phyloP scores from a whole-genome alignment of 2,329 filamentous ascomycete species.

The Epichloe festucae region DNA sequence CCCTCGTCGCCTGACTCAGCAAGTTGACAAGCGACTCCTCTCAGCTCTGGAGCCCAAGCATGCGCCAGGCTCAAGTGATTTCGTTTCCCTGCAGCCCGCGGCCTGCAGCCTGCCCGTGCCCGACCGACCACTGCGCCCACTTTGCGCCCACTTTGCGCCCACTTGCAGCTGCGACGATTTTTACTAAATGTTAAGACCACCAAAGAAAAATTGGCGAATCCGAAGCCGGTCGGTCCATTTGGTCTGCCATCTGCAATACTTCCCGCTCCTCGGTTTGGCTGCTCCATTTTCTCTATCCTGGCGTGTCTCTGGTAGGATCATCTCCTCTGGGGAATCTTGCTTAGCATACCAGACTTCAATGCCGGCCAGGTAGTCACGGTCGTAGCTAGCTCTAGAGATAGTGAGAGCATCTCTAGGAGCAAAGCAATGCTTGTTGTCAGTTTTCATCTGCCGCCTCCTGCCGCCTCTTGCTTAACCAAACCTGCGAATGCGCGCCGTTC shows the following conservation, averaged over 20 bases:
- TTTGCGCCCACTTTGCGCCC: slow-evolving; percentile 9
- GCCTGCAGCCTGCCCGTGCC: no score
- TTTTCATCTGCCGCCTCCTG: slow-evolving; percentile 12
- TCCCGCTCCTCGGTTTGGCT: background rate
- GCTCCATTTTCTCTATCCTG: background rate
- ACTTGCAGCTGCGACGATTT: slow-evolving; percentile 11
- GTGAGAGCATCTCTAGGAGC: slow-evolving; percentile 66
- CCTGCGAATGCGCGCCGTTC: slow-evolving; percentile 3
- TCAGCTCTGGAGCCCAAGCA: no score
- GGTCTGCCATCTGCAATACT: background rate
- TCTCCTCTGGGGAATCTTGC: background rate
- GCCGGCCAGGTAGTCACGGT: slow-evolving; percentile 55
- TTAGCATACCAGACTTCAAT: slow-evolving; percentile 29
- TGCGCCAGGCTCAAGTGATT: no score
- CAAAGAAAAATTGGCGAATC: slow-evolving; percentile 13
- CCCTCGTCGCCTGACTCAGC: no score
- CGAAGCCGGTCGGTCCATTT: background rate
- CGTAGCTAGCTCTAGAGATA: slow-evolving; percentile 68
- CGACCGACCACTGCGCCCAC: no score
- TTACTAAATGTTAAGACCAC: slow-evolving; percentile 12
- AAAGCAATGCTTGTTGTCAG: slow-evolving; percentile 44
- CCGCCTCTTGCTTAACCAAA: slow-evolving; percentile 8
- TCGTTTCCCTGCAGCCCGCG: no score
- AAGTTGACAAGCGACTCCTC: no score
- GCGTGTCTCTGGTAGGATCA: background rate